These are phyloP conservation scores for Eucalyptus regnans DNA, from an alignment of 345 rosid genomes.

Conservation along the genomic window DNA sequence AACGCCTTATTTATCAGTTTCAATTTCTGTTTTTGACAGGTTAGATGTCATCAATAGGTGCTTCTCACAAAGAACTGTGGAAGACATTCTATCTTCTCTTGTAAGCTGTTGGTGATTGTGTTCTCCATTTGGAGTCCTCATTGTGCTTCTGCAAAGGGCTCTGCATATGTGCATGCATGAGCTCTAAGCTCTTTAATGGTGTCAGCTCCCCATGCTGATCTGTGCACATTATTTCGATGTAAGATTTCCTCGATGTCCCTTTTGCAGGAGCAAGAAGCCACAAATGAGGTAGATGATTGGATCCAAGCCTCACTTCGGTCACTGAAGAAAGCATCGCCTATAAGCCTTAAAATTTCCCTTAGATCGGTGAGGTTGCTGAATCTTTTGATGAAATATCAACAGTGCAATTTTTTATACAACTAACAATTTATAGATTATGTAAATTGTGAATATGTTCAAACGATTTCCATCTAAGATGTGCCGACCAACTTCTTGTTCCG, in stretches of 20 bases:
- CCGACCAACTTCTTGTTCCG: not conserved
- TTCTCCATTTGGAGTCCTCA: not conserved
- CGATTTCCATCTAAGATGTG: not conserved
- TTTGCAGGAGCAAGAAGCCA: slow-evolving; percentile 47
- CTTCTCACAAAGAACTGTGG: slow-evolving; percentile 59
- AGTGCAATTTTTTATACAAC: not conserved
- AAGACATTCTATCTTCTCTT: slow-evolving; percentile 70
- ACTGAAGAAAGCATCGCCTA: slow-evolving; percentile 75
- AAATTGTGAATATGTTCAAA: not conserved
- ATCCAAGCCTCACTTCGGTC: slow-evolving; percentile 26
- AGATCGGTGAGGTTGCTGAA: slow-evolving; percentile 32
- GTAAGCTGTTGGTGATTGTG: slow-evolving; percentile 23
- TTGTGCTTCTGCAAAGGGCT: not conserved
- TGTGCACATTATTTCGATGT: not conserved
- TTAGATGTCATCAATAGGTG: slow-evolving; percentile 66
- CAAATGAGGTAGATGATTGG: slow-evolving; percentile 37
- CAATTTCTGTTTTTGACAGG: slow-evolving; percentile 15
- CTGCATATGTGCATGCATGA: not conserved
- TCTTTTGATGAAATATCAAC: not conserved
- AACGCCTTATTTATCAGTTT: not conserved
- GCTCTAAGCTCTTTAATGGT: not conserved
- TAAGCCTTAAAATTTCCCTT: slow-evolving; percentile 80
- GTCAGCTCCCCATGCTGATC: not conserved
- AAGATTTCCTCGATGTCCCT: not conserved
- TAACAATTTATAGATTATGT: not conserved